Evolutionary conservation across 31 red algal species (phyloP), one percentile per base, ranked within the genome.

Genomic region (Odonthalia washingtoniensis): DNA sequence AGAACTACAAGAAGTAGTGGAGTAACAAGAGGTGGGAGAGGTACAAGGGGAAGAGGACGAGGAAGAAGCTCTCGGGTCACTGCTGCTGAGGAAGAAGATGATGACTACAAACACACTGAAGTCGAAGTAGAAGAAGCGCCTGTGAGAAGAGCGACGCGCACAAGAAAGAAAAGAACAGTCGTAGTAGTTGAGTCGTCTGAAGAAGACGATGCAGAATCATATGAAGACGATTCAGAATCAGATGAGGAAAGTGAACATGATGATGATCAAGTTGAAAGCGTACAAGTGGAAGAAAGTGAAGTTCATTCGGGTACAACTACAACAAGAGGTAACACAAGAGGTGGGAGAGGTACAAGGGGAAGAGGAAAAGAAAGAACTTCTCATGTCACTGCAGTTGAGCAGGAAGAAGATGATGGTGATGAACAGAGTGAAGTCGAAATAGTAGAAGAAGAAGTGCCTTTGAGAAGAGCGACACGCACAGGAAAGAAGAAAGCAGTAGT

Each of bases 41-140:
- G 9, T 36, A 21, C 52, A 86, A 34, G 37, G 37, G 28, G 72
- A 68, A 68, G 65, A 68, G n/a, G n/a, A n/a, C n/a, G n/a, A n/a
- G n/a, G n/a, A n/a, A n/a, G n/a, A n/a, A n/a, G n/a, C n/a, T n/a
- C n/a, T n/a, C n/a, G n/a, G n/a, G n/a, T n/a, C n/a, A n/a, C n/a
- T n/a, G n/a, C n/a, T n/a, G n/a, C n/a, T n/a, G n/a, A n/a, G n/a
- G n/a, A n/a, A n/a, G n/a, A n/a, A n/a, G n/a, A n/a, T n/a, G n/a
- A n/a, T n/a, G n/a, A n/a, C n/a, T n/a, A n/a, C n/a, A n/a, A n/a
- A n/a, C n/a, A n/a, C n/a, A n/a, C n/a, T n/a, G n/a, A 0, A 34
- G 37, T 75, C 12, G 72, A 38, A 40, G 44, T 9, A 42, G 31
- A 42, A 5, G 4, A 5, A 33, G 37, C 44, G 26, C 26, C 72